These are phyloP conservation scores for Cytospora piceicola DNA, from an alignment of 2,329 filamentous ascomycete genomes.

Conservation along the genomic window DNA sequence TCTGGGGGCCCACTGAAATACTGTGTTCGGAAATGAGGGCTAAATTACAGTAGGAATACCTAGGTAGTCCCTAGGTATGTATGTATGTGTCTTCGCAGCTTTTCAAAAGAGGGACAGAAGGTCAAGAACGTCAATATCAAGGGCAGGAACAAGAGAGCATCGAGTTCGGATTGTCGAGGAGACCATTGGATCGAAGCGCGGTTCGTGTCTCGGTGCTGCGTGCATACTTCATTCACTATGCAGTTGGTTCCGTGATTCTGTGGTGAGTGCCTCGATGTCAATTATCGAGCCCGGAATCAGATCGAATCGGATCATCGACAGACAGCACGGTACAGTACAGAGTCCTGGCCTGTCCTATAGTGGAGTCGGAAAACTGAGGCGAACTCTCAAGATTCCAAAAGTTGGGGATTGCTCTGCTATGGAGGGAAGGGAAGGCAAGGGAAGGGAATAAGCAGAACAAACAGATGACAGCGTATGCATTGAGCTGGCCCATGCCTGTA, in stretches of 20 bases:
- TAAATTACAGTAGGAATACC: conserved; percentile 14
- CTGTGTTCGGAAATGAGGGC: conserved; percentile 19
- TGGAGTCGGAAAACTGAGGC: conserved; percentile 21
- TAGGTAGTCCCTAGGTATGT: no score
- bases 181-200: conserved; percentile 17
- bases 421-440: background rate
- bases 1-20: conserved; percentile 19
- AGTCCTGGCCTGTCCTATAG: conserved; percentile 17
- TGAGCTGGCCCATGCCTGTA: conserved; percentile 14
- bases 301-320: conserved; percentile 8
- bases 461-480: conserved; percentile 14
- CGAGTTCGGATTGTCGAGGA: conserved; percentile 10
- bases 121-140: conserved; percentile 1
- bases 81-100: background rate
- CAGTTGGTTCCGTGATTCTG: background rate
- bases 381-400: background rate
- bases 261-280: conserved; percentile 6
- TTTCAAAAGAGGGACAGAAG: conserved; percentile 30
- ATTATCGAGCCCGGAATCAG: conserved; percentile 7
- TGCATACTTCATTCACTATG: background rate
- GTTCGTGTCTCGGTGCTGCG: conserved; percentile 2
- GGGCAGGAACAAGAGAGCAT: conserved; percentile 1
- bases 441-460: background rate
- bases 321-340: conserved; percentile 6
- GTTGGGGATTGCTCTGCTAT: background rate